Conservation (phyloP, 2,329 filamentous ascomycete genomes). For the Colletotrichum sp. region DNA sequence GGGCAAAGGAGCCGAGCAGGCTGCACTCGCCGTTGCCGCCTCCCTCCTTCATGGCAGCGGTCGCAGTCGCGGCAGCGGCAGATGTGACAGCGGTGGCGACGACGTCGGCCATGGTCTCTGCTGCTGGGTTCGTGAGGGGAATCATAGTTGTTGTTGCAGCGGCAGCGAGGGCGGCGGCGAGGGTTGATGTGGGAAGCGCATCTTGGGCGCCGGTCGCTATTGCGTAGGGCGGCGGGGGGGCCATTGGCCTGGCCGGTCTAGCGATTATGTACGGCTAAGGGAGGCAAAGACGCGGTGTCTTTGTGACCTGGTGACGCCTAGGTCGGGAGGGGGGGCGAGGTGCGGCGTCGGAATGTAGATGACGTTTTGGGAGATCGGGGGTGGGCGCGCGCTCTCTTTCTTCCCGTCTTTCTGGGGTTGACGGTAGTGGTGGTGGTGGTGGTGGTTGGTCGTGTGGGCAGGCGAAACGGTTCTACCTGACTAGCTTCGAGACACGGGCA, state of each 20-base stretch:
- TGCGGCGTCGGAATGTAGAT: conserved; percentile 11
- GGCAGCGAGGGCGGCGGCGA: conserved; percentile 10
- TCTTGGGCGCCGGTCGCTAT: conserved; percentile 18
- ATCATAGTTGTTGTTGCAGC: conserved; percentile 15
- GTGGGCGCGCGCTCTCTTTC: not conserved
- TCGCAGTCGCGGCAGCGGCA: conserved; percentile 31
- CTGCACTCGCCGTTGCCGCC: conserved; percentile 74
- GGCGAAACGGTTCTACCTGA: not conserved
- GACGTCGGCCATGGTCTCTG: conserved; percentile 23
- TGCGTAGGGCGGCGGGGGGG: conserved; percentile 17
- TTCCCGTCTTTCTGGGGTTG: not conserved
- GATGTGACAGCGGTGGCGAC: conserved; percentile 34
- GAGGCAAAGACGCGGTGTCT: not conserved
- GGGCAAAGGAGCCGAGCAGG: conserved; percentile 87
- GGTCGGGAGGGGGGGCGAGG: not conserved
- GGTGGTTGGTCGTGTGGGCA: not conserved
- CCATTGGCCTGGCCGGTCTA: conserved; percentile 7
- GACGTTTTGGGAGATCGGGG: conserved; percentile 14
- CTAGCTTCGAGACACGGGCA: conserved; percentile 1
- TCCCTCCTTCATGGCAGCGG: conserved; percentile 30
- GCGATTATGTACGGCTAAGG: conserved; percentile 4
- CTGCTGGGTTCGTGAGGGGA: conserved; percentile 9
- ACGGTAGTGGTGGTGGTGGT: not conserved
- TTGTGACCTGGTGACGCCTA: conserved; percentile 17
- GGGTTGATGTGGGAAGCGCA: conserved; percentile 6